phyloP scores from a whole-genome alignment of 805 yeast species.

The Saccharomycopsis schoenii region DNA sequence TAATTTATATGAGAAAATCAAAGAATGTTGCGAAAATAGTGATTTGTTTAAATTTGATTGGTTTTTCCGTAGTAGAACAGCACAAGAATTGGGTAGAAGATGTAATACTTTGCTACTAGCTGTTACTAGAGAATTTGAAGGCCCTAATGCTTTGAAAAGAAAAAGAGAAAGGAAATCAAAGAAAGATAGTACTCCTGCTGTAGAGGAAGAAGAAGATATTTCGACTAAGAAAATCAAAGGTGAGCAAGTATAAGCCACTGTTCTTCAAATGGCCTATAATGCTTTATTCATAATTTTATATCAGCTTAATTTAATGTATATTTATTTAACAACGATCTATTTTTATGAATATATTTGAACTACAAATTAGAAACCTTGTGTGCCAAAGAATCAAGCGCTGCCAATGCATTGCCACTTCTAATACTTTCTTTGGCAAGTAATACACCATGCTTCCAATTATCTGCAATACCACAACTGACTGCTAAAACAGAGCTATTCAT shows the following conservation, averaged over 20 bases:
- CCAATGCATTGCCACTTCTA: constrained; percentile 52
- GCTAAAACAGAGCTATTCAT: constrained; percentile 85
- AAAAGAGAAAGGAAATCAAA: constrained; percentile 24
- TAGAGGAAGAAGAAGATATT: not conserved
- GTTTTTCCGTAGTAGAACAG: constrained; percentile 60
- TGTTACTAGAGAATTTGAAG: constrained; percentile 59
- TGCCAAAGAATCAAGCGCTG: constrained; percentile 35
- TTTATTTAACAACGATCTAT: too few relatives aligned
- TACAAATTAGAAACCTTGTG: not conserved
- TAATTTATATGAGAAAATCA: constrained; percentile 51
- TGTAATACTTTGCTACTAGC: constrained; percentile 58
- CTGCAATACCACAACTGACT: constrained; percentile 60
- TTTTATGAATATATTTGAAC: not conserved
- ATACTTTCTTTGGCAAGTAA: constrained; percentile 61
- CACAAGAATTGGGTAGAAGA: constrained; percentile 64
- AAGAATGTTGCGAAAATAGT: constrained; percentile 50
- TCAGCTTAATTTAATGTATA: not conserved
- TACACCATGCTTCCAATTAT: constrained; percentile 71
- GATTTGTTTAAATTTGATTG: constrained; percentile 63
- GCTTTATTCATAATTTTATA: too few relatives aligned
- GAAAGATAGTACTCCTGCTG: not conserved
- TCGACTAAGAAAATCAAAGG: not conserved
- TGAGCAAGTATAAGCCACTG: not conserved
- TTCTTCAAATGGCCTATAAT: not conserved
- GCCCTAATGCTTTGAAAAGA: constrained; percentile 45